Conservation (phyloP, 2,329 filamentous ascomycete species). For the Neofusicoccum laricinum region DNA sequence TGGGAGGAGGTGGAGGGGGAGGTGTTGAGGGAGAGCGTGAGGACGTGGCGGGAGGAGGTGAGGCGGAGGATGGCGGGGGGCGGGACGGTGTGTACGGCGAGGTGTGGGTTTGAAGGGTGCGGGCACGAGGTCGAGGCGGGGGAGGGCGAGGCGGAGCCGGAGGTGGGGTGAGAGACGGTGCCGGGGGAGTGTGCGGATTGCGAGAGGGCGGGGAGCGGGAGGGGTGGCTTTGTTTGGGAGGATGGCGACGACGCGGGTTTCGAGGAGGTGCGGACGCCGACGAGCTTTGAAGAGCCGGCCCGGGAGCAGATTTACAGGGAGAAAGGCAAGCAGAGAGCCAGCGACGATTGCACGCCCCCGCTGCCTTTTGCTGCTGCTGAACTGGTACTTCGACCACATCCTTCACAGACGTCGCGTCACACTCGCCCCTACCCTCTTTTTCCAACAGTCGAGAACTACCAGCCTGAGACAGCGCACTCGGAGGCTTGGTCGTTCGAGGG, state of each 20-base stretch:
- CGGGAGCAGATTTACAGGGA: no score
- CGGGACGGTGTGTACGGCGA: background rate
- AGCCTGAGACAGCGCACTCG: background rate
- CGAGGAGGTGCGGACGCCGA: background rate
- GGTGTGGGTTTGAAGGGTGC: background rate
- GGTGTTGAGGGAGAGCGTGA: background rate
- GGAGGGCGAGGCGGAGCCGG: no score
- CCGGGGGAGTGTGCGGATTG: background rate
- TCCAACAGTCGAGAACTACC: background rate
- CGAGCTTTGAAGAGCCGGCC: background rate
- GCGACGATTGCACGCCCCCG: background rate
- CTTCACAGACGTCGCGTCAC: background rate
- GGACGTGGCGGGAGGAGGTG: background rate
- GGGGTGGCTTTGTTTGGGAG: background rate
- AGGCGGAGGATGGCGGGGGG: background rate
- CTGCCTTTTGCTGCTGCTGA: background rate
- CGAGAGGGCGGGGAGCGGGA: no score
- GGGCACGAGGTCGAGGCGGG: background rate
- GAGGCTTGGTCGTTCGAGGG: background rate
- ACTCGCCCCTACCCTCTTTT: background rate
- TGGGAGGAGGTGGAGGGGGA: background rate
- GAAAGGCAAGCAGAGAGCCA: background rate
- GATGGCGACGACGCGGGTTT: background rate
- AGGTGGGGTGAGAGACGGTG: no score
- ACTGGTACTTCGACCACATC: background rate